Percentiles rank a stretch among this genome's conserved stretches.
Conservation (phyloP, 257 asterid species). For the Apocynum venetum region DNA sequence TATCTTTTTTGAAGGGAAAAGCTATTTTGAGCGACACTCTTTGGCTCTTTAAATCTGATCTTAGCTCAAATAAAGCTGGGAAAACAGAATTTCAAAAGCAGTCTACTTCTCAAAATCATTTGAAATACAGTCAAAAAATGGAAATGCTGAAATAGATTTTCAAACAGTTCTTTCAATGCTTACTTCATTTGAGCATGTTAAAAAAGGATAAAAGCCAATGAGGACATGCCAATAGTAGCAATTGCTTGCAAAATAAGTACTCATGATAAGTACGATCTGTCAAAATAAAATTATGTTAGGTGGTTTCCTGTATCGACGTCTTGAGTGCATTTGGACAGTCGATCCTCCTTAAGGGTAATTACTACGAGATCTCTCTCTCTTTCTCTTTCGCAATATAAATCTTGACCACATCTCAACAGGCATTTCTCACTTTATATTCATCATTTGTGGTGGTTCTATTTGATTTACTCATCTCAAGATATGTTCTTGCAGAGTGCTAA, state of each 20-base stretch:
- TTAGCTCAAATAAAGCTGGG: background rate
- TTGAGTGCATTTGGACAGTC: background rate
- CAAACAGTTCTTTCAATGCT: background rate
- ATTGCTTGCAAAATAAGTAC: too few relatives aligned
- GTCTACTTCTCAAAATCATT: too few relatives aligned
- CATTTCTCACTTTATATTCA: background rate
- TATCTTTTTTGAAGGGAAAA: too few relatives aligned
- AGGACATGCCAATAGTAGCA: too few relatives aligned
- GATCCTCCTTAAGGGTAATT: background rate
- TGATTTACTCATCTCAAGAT: slow-evolving; percentile 8
- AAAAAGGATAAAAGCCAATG: too few relatives aligned
- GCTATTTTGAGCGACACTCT: too few relatives aligned
- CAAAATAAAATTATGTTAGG: background rate
- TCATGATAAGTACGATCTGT: too few relatives aligned
- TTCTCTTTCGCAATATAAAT: background rate
- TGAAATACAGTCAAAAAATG: too few relatives aligned
- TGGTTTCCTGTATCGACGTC: background rate
- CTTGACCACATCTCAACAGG: background rate
- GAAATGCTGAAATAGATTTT: too few relatives aligned
- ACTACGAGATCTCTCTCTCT: background rate
- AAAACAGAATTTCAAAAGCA: background rate
- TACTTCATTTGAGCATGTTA: too few relatives aligned
- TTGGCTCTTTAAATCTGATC: background rate
- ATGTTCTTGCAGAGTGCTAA: slow-evolving; percentile 65
- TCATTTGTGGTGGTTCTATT: background rate